Base-by-base conservation (phyloP, 225 moss, liverwort and hornwort species). In the Physcomitrellopsis africana region DNA sequence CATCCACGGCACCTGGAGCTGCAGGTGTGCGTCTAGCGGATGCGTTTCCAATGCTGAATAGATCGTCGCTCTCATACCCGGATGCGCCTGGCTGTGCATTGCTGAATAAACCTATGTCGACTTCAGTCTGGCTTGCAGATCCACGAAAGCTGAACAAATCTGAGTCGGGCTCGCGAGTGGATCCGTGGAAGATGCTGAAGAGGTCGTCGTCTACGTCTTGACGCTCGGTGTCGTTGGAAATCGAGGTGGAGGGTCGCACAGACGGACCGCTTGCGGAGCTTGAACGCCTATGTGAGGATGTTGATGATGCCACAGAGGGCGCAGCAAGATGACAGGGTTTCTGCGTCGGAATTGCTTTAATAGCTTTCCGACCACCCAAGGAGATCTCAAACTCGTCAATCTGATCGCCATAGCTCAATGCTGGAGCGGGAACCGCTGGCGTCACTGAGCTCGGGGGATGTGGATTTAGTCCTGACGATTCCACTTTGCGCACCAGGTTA, bases 41-140 rank as follows among this genome's bases (percentile, higher is more conserved):
- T 14, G 62, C 77, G 52, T 84, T 81, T 52, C 79, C 69, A 10
- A 87, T 87, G 72, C 87, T 84, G 75, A 87, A 87, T 1, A 87
- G 82, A 32, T 87, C 87, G 61, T 84, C 84, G 60, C 87, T 87
- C 20, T 87, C 87, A 74, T 87, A 87, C 10, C 87, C 87, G 11
- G 76, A 73, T 62, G 73, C 45, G 17, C 14, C 20, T 3, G 12
- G 17, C 56, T 69, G 29, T 0, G 48, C 8, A 29, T 27, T 26
- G 60, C 60, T 47, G 12, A 56, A 71, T 11, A 54, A 5, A 29
- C 79, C 79, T 22, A 56, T 17, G 58, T 81, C 79, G 74, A 74
- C 16, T 15, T 78, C 78, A 37, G 32, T 37, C 32, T 37, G 32
- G 68, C 74, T 79, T 4, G 61, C 51, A 20, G 81, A 85, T 26